Evolutionary conservation across 371 early-diverging fungal species (phyloP).

Genomic region (Encephalitozoon intestinalis): DNA sequence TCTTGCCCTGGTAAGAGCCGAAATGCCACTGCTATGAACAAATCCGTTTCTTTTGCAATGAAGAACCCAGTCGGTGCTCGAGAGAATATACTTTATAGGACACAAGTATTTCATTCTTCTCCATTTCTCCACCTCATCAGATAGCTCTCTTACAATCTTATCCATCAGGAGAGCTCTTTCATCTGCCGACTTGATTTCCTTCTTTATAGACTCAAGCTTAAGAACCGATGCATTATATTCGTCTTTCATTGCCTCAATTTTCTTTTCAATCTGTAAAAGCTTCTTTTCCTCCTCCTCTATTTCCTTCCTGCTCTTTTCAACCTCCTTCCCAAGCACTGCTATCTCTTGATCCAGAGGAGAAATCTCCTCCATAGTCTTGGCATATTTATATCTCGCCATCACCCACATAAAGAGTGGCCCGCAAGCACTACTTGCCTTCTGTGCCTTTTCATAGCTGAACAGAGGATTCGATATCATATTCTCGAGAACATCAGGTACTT

Average conservation of each 20-base stretch:
- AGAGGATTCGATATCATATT: slow-evolving; percentile 69
- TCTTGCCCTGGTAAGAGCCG: background rate
- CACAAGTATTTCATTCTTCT: background rate
- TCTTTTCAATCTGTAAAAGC: slow-evolving; percentile 1
- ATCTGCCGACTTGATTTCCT: background rate
- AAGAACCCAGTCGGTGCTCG: background rate
- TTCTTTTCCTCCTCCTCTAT: slow-evolving; percentile 19
- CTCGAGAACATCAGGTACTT: slow-evolving; percentile 67
- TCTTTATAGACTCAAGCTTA: background rate
- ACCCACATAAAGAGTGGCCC: slow-evolving; percentile 94
- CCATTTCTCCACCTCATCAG: slow-evolving; percentile 19
- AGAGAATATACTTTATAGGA: background rate
- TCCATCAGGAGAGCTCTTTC: background rate
- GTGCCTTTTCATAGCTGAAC: slow-evolving; percentile 75
- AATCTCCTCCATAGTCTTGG: slow-evolving; percentile 77
- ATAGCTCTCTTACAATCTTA: background rate
- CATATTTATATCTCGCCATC: slow-evolving; percentile 79
- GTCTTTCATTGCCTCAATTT: background rate
- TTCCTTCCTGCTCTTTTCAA: background rate
- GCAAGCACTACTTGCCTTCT: slow-evolving; percentile 93
- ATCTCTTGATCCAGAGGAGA: slow-evolving; percentile 80
- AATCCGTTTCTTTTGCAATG: background rate
- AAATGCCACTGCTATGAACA: background rate
- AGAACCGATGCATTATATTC: background rate
- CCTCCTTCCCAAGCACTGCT: background rate